Evolutionary conservation across 345 rosid genomes (phyloP).

Genomic region (Heritiera littoralis): DNA sequence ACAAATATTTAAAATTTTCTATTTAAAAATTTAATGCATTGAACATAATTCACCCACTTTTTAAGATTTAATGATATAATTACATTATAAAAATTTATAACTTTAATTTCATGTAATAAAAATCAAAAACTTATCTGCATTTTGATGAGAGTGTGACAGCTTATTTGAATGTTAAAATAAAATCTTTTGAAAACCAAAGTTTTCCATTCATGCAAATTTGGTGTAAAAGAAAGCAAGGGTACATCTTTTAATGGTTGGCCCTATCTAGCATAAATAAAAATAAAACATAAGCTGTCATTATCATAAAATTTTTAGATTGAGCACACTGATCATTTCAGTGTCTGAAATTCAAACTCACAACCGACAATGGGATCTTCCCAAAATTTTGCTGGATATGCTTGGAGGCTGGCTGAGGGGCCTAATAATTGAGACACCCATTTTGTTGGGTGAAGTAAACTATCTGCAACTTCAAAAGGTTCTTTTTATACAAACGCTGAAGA

Average conservation of each 20-base stretch:
- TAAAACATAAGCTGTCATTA: not conserved
- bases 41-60: too few species aligned
- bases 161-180: too few species aligned
- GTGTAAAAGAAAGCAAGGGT: not conserved
- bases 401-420: not conserved
- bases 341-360: slow-evolving; percentile 7
- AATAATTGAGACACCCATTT: slow-evolving; percentile 25
- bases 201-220: not conserved
- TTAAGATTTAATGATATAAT: too few species aligned
- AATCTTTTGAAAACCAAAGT: too few species aligned
- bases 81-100: too few species aligned
- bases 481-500: not conserved
- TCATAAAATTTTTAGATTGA: not conserved
- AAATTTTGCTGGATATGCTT: slow-evolving; percentile 9
- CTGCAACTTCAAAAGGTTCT: not conserved
- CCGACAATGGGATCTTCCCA: slow-evolving; percentile 20
- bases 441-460: not conserved
- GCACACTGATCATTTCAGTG: slow-evolving; percentile 15
- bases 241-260: not conserved
- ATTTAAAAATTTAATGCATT: too few species aligned
- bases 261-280: not conserved
- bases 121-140: too few species aligned
- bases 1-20: too few species aligned
- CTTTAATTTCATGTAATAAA: too few species aligned
- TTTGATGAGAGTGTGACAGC: too few species aligned